Base-by-base conservation (phyloP, 148 eudicot species). In the Rhododendron williamsianum region DNA sequence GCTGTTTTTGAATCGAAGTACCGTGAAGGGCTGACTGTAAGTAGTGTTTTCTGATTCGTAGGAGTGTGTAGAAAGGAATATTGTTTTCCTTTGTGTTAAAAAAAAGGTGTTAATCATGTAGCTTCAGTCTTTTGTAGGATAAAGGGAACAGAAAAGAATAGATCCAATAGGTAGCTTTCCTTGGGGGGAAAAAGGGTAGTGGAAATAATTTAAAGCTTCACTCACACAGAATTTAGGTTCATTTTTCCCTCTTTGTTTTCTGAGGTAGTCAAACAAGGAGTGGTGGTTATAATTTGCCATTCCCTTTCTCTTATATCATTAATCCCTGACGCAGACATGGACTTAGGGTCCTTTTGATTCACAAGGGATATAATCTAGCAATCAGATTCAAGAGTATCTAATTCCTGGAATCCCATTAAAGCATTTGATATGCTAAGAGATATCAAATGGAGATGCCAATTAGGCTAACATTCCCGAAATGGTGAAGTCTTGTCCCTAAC, bases 1-100 rank as follows among this genome's bases (percentile, higher is more conserved):
- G 81, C 97, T 74, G 91, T 93, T n/a, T 93, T 95, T 84, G 98
- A 94, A 87, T 91, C 97, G 51, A 91, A 94, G 84, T 95, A 93
- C 86, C 89, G 88, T 79, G 99, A 95, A 92, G 98, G 98, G 51
- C 92, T 96, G 46, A 93, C 90, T 80, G 99, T 96, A 91, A 93
- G 99, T 90, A 30, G 52, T 35, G 15, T 51, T 49, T 25, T 72
- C 23, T 72, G 11, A 25, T 82, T 63, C 23, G 36, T 25, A 65
- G 35, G 13, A 69, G 58, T 87, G 46, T 41, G 2, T 46, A 41
- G 12, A 67, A 71, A 71, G 78, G 46, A 74, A 74, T 74, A 74
- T 15, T 74, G 46, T 74, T 16, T 35, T 36, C 78, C 3, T 74
- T 36, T 2, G 78, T 36, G 46, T 74, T 74, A 36, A 36, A 74